These are phyloP conservation scores for Sporothrix mexicana DNA, from an alignment of 2,329 filamentous ascomycete species.

Conservation along the genomic window DNA sequence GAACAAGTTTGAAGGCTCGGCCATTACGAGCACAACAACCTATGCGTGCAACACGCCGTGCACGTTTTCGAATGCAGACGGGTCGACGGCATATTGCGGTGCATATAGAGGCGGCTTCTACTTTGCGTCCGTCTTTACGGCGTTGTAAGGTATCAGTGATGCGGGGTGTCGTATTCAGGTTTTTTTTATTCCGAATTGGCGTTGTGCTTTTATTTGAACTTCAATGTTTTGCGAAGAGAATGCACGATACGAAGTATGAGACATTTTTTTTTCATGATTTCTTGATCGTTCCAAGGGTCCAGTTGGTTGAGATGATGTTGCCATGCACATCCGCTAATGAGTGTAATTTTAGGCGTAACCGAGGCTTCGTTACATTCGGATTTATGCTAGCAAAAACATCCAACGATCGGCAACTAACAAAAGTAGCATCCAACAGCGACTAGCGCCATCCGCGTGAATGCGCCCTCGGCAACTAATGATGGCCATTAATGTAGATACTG, in stretches of 20 bases:
- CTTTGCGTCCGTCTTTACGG: constrained; percentile 31
- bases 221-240: neutral
- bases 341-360: neutral
- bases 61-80: constrained; percentile 29
- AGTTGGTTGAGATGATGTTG: too few species aligned
- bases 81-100: constrained; percentile 28
- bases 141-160: neutral
- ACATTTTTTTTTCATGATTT: too few species aligned
- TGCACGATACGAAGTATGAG: too few species aligned
- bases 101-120: constrained; percentile 14
- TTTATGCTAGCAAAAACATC: too few species aligned
- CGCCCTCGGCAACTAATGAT: neutral
- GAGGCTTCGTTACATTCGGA: neutral
- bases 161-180: neutral
- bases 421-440: neutral
- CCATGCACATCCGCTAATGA: neutral
- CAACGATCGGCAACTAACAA: neutral
- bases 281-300: too few species aligned
- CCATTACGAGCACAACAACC: constrained; percentile 18
- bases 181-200: neutral
- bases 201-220: neutral
- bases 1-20: constrained; percentile 32
- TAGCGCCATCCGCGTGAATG: neutral
- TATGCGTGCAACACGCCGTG: constrained; percentile 32
- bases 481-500: neutral